Percentiles rank a stretch among this genome's conserved stretches.
Evolutionary conservation across 2,329 filamentous ascomycete species (phyloP).

Genomic region (Biscogniauxia sp.): DNA sequence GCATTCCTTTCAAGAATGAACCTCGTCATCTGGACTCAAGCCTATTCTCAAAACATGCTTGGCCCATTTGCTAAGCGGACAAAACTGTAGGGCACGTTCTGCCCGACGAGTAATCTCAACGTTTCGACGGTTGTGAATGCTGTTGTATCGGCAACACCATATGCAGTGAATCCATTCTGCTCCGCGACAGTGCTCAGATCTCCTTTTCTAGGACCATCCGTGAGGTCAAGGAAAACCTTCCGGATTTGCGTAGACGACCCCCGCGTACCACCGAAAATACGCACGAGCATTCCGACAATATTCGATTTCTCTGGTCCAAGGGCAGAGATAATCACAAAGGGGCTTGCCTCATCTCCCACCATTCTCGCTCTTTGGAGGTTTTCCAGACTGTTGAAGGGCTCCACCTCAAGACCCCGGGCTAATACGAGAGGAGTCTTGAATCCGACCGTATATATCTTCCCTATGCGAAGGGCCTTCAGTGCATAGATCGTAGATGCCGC

Average conservation of each 20-base stretch:
- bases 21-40: neutral
- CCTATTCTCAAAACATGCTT: constrained; percentile 36
- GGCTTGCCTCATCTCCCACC: constrained; percentile 53
- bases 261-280: constrained; percentile 59
- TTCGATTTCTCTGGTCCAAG: constrained; percentile 75
- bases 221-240: constrained; percentile 80
- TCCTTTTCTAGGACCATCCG: constrained; percentile 62
- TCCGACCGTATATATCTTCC: constrained; percentile 80
- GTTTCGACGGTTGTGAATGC: constrained; percentile 85
- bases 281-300: constrained; percentile 73
- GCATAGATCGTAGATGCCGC: constrained; percentile 79
- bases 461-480: constrained; percentile 70
- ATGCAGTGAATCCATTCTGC: constrained; percentile 74
- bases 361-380: constrained; percentile 53
- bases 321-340: constrained; percentile 79
- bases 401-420: constrained; percentile 66
- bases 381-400: constrained; percentile 76
- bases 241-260: constrained; percentile 39
- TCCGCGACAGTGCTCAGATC: constrained; percentile 70
- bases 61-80: constrained; percentile 67
- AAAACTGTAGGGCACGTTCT: constrained; percentile 87
- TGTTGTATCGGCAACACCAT: constrained; percentile 75
- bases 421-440: constrained; percentile 65
- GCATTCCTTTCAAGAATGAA: neutral
- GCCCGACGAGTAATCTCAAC: constrained; percentile 72